These are phyloP conservation scores for Kodamaea arcana DNA, from an alignment of 1,139 yeast species.

Conservation along the genomic window DNA sequence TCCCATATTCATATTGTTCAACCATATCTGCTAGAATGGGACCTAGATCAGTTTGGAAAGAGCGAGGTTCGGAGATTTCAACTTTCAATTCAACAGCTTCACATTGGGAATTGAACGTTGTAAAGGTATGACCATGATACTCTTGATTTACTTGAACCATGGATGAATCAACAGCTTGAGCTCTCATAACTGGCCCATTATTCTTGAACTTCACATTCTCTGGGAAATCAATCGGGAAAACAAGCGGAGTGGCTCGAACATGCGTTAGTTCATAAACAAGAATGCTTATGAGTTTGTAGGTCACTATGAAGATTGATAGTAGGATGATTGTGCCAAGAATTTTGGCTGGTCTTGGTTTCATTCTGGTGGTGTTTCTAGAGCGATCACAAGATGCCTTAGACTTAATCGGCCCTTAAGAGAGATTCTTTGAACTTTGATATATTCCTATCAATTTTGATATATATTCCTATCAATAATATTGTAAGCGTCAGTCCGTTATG, in stretches of 20 bases:
- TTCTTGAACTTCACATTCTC: neutral
- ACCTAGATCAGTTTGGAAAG: neutral
- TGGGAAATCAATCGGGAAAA: neutral
- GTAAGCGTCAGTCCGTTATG: too few relatives aligned
- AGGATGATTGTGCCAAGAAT: neutral
- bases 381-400: too few relatives aligned
- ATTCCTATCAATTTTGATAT: too few relatives aligned
- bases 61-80: conserved; percentile 1
- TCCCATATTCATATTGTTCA: neutral
- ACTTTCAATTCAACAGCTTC: neutral
- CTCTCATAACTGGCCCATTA: neutral
- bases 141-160: neutral
- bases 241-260: neutral
- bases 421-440: too few relatives aligned
- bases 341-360: neutral
- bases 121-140: neutral
- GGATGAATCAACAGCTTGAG: neutral
- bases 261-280: neutral
- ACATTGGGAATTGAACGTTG: neutral
- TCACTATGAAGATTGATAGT: neutral
- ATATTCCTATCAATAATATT: too few relatives aligned
- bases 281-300: neutral
- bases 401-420: too few relatives aligned
- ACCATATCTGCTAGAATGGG: neutral
- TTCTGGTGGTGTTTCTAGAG: too few relatives aligned